Conservation (phyloP, 345 rosid species). For the Pistacia integerrima region DNA sequence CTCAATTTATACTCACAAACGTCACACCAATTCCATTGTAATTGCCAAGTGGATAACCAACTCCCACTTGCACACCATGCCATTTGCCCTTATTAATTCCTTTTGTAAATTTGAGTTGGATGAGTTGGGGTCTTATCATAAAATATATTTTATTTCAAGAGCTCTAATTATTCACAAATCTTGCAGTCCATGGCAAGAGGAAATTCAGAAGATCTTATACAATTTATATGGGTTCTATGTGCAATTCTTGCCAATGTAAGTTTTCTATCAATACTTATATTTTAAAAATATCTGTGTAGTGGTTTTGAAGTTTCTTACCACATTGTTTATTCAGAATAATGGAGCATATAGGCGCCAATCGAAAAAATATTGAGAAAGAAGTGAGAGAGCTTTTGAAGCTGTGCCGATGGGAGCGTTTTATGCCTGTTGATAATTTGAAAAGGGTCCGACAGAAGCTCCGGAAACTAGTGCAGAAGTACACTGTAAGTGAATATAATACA, state of each 20-base stretch:
- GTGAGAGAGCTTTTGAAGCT: conserved; percentile 68
- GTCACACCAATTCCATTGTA: too few relatives aligned
- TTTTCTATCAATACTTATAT: conserved; percentile 8
- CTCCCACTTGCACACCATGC: too few relatives aligned
- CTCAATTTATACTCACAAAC: too few relatives aligned
- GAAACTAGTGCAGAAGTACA: conserved; percentile 74
- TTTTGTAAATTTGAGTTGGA: too few relatives aligned
- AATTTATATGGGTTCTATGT: conserved; percentile 80
- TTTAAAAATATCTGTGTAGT: conserved; percentile 8
- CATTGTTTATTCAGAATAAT: conserved; percentile 50
- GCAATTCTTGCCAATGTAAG: conserved; percentile 88
- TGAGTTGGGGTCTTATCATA: too few relatives aligned
- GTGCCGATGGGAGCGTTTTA: conserved; percentile 77
- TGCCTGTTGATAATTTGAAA: conserved; percentile 57
- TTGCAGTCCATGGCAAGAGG: conserved; percentile 61
- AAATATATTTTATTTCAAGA: conserved; percentile 5
- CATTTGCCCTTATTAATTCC: too few relatives aligned
- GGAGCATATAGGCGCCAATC: conserved; percentile 55
- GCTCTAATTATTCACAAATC: conserved; percentile 24
- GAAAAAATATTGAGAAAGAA: conserved; percentile 61
- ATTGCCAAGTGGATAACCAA: too few relatives aligned
- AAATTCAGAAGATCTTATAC: conserved; percentile 66
- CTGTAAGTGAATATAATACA: conserved; percentile 47
- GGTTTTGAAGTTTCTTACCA: conserved; percentile 24
- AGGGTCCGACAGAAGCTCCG: conserved; percentile 72